These are phyloP conservation scores for Leccinum rimulosum DNA, from an alignment of 768 basidiomycete genomes.

Conservation along the genomic window DNA sequence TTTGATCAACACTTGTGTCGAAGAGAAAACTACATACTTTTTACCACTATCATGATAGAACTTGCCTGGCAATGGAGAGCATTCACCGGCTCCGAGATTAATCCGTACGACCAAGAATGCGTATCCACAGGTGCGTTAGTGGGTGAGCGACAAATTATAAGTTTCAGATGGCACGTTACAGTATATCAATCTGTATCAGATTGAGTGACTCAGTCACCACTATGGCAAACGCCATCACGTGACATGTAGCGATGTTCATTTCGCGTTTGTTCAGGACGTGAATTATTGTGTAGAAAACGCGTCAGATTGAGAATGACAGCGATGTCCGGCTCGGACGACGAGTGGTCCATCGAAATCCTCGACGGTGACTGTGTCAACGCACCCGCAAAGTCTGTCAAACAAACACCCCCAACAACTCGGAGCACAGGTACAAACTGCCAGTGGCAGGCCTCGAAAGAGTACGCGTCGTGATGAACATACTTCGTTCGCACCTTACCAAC, in stretches of 20 bases:
- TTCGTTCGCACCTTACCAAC: constrained; percentile 13
- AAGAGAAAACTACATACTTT: neutral
- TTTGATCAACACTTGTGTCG: neutral
- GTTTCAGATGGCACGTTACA: too few species aligned
- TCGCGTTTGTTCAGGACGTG: constrained; percentile 1
- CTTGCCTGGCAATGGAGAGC: neutral
- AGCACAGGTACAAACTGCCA: neutral
- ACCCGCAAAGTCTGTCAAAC: constrained; percentile 21
- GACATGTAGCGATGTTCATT: constrained; percentile 2
- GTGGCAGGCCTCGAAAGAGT: constrained; percentile 6
- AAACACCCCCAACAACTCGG: constrained; percentile 11
- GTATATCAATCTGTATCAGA: too few species aligned
- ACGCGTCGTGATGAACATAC: constrained; percentile 11
- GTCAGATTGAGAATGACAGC: constrained; percentile 13
- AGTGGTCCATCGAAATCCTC: constrained; percentile 33
- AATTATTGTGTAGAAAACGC: neutral
- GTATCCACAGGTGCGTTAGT: neutral
- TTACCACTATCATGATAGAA: neutral
- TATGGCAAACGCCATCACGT: constrained; percentile 18
- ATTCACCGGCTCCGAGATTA: neutral
- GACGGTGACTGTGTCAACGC: constrained; percentile 19
- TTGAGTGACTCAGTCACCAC: too few species aligned
- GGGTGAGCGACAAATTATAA: too few species aligned
- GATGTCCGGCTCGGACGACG: constrained; percentile 20
- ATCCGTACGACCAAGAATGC: neutral